Evolutionary conservation across 2,329 filamentous ascomycete genomes (phyloP).

Genomic region (Graphilbum ipis-grandicollis): DNA sequence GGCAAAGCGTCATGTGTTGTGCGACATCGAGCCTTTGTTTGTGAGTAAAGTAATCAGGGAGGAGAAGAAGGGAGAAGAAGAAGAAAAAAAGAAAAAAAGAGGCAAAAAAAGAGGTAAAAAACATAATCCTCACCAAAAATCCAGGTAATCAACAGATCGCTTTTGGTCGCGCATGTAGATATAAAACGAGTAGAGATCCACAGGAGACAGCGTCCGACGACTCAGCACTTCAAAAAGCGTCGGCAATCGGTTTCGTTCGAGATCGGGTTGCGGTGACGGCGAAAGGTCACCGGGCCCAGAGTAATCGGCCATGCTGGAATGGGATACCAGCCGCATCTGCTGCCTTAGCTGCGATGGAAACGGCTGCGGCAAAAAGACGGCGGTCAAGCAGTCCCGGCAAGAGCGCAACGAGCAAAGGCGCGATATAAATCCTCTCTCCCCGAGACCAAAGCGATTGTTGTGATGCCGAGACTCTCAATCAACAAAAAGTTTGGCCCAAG

Average conservation of each 20-base stretch:
- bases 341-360: no score
- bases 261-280: conserved; percentile 39
- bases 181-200: conserved; percentile 97
- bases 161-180: conserved; percentile 99
- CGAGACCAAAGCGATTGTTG: no score
- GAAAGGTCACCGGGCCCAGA: conserved; percentile 14
- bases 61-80: neutral
- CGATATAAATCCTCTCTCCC: no score
- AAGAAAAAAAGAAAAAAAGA: conserved; percentile 1
- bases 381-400: no score
- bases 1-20: conserved; percentile 94
- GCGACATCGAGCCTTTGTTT: conserved; percentile 82
- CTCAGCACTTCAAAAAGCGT: conserved; percentile 93
- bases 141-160: conserved; percentile 89
- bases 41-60: conserved; percentile 1
- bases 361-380: no score
- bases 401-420: no score
- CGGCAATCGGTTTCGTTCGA: conserved; percentile 66
- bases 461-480: no score
- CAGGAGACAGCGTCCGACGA: conserved; percentile 81
- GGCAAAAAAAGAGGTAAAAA: no score
- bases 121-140: no score
- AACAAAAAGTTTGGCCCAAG: no score
- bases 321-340: neutral
- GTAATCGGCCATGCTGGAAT: conserved; percentile 18